Conservation (phyloP, 2,329 filamentous ascomycete species). For the Talaromyces sp. region DNA sequence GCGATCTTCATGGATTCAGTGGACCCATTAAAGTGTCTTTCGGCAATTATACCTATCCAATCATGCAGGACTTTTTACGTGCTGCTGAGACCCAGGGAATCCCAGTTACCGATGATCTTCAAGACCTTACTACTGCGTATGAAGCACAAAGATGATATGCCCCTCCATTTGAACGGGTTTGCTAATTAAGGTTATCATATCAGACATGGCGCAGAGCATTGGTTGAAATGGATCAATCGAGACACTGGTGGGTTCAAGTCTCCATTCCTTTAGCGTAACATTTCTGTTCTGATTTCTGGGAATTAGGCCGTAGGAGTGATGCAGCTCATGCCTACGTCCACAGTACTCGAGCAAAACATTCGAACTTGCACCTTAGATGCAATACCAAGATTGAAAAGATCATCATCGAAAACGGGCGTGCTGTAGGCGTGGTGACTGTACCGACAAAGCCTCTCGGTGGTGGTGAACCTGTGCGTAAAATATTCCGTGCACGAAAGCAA, state of each 20-base stretch:
- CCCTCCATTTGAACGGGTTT: not conserved
- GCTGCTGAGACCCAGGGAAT: slow-evolving; percentile 74
- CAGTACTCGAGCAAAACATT: slow-evolving; percentile 69
- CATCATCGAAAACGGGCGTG: slow-evolving; percentile 71
- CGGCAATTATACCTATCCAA: slow-evolving; percentile 77
- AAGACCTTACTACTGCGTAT: slow-evolving; percentile 61
- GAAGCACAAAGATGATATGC: not conserved
- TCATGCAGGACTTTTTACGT: slow-evolving; percentile 79
- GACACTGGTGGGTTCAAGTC: slow-evolving; percentile 47
- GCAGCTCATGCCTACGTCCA: slow-evolving; percentile 79
- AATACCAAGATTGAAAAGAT: slow-evolving; percentile 80
- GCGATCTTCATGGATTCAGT: slow-evolving; percentile 70
- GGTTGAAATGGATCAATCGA: slow-evolving; percentile 83
- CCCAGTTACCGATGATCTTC: slow-evolving; percentile 73
- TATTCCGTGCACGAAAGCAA: slow-evolving; percentile 71
- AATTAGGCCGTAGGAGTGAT: slow-evolving; percentile 71
- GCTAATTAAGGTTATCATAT: not conserved
- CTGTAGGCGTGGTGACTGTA: slow-evolving; percentile 72
- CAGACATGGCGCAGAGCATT: slow-evolving; percentile 72
- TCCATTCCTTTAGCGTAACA: too few species aligned
- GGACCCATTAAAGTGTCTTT: slow-evolving; percentile 83
- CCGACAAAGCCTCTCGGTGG: slow-evolving; percentile 69
- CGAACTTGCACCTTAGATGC: slow-evolving; percentile 71
- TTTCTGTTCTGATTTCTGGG: slow-evolving; percentile 33
- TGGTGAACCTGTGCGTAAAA: slow-evolving; percentile 54